phyloP scores from a whole-genome alignment of 2,329 filamentous ascomycete species.

The Cadophora malorum region DNA sequence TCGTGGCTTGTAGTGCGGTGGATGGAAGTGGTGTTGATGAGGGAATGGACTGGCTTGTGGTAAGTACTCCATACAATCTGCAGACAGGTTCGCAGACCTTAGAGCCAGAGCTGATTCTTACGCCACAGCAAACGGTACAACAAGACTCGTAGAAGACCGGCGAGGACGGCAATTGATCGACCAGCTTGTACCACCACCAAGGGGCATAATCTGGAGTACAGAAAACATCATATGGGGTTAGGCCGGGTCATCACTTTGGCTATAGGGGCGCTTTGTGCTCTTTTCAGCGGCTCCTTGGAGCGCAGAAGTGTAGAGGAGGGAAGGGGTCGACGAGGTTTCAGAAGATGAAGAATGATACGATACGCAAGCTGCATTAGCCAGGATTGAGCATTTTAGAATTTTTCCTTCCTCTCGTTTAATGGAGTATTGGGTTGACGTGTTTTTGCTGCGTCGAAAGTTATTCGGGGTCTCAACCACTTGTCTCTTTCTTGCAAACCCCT shows the following conservation, averaged over 20 bases:
- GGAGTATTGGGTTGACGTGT: neutral
- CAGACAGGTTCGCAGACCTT: neutral
- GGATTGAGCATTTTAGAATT: conserved; percentile 5
- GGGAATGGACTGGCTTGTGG: conserved; percentile 97
- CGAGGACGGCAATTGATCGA: conserved; percentile 1
- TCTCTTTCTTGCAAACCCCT: neutral
- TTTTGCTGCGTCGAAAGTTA: neutral
- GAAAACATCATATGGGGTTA: neutral
- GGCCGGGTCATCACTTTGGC: neutral
- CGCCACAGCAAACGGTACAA: conserved; percentile 46
- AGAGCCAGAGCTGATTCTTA: conserved; percentile 24
- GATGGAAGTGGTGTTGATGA: conserved; percentile 94
- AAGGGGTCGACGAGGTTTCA: neutral
- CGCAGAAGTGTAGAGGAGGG: neutral
- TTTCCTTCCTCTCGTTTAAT: conserved; percentile 10
- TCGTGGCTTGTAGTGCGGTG: conserved; percentile 95
- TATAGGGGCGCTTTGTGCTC: conserved; percentile 10
- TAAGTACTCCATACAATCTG: conserved; percentile 31
- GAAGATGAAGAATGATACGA: conserved; percentile 13
- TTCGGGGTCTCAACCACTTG: neutral
- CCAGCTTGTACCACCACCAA: conserved; percentile 20
- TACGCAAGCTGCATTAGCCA: conserved; percentile 21
- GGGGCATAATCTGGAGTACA: conserved; percentile 15
- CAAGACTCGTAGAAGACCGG: conserved; percentile 22
- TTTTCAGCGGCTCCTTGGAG: neutral